A percentile compares a stretch with the other conserved stretches of the same genome.
phyloP scores from a whole-genome alignment of 768 basidiomycete species.

The Kockovaella imperatae region DNA sequence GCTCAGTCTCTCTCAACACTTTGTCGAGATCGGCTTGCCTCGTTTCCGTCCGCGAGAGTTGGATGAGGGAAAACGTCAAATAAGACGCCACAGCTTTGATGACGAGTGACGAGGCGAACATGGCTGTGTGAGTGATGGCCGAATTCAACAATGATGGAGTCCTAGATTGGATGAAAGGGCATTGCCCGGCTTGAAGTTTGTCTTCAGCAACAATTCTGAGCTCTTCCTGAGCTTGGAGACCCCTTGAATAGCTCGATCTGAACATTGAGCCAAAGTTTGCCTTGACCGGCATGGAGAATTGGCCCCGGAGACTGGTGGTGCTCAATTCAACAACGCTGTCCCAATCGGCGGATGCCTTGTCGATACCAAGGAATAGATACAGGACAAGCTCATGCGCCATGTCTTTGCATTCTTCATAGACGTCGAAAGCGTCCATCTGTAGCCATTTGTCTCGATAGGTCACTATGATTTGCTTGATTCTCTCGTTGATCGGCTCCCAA shows the following conservation, averaged over 20 bases:
- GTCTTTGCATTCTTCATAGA: constrained; percentile 1
- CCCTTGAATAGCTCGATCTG: neutral
- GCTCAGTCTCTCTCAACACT: neutral
- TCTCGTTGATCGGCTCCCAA: neutral
- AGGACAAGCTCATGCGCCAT: constrained; percentile 4
- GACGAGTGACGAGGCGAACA: constrained; percentile 3
- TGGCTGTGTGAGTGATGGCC: neutral
- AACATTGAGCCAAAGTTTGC: constrained; percentile 1
- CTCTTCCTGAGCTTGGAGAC: neutral
- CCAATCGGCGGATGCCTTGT: neutral
- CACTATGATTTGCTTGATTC: neutral
- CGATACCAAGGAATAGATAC: constrained; percentile 1
- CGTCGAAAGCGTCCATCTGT: neutral
- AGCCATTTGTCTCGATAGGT: neutral
- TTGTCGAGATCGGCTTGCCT: neutral
- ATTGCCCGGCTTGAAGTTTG: neutral
- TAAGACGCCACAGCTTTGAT: constrained; percentile 5
- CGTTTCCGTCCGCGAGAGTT: neutral
- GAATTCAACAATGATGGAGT: no score
- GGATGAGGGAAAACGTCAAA: neutral
- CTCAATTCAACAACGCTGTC: neutral
- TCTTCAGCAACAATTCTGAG: neutral
- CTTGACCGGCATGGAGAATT: constrained; percentile 4
- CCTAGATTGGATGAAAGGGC: constrained; percentile 1
- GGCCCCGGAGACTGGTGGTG: constrained; percentile 2